These are phyloP conservation scores for Pseudogymnoascus sp. DNA, from an alignment of 2,329 filamentous ascomycete genomes.

Conservation along the genomic window DNA sequence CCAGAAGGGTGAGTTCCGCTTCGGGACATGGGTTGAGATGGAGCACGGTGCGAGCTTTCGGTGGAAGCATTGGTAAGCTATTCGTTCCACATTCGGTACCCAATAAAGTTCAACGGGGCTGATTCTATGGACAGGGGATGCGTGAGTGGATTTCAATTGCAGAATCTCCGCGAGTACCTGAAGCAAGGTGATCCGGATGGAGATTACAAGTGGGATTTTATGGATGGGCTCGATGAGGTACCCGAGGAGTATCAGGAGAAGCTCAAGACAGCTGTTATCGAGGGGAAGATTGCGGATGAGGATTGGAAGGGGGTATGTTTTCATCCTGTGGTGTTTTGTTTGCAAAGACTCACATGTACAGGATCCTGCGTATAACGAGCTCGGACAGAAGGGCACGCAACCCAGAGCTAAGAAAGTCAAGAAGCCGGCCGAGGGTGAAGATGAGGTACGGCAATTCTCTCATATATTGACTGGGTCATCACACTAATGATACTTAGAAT, in stretches of 20 bases:
- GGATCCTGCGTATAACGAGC: slow-evolving; percentile 30
- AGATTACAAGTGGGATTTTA: slow-evolving; percentile 30
- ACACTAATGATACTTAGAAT: slow-evolving; percentile 13
- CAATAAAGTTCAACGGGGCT: not conserved
- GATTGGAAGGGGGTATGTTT: slow-evolving; percentile 80
- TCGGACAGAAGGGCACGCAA: slow-evolving; percentile 24
- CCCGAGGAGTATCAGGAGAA: slow-evolving; percentile 63
- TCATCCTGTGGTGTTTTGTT: slow-evolving; percentile 6
- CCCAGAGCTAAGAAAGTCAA: slow-evolving; percentile 21
- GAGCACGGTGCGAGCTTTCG: slow-evolving; percentile 54
- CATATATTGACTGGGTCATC: not conserved
- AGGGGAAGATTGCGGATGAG: slow-evolving; percentile 75
- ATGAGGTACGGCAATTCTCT: slow-evolving; percentile 10
- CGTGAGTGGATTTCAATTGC: slow-evolving; percentile 67
- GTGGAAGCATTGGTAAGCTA: slow-evolving; percentile 79
- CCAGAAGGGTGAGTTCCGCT: slow-evolving; percentile 68
- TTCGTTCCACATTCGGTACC: slow-evolving; percentile 5
- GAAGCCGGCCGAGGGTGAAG: slow-evolving; percentile 13
- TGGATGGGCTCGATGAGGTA: slow-evolving; percentile 56
- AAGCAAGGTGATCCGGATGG: slow-evolving; percentile 45
- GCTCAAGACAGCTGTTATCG: slow-evolving; percentile 60
- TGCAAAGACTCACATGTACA: slow-evolving; percentile 13
- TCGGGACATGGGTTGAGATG: slow-evolving; percentile 65
- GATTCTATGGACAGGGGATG: slow-evolving; percentile 63
- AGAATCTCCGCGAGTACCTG: slow-evolving; percentile 54